Percentiles rank a stretch among this genome's conserved stretches.
Conservation (phyloP, 2,329 filamentous ascomycete species). For the Colletotrichum sp. region DNA sequence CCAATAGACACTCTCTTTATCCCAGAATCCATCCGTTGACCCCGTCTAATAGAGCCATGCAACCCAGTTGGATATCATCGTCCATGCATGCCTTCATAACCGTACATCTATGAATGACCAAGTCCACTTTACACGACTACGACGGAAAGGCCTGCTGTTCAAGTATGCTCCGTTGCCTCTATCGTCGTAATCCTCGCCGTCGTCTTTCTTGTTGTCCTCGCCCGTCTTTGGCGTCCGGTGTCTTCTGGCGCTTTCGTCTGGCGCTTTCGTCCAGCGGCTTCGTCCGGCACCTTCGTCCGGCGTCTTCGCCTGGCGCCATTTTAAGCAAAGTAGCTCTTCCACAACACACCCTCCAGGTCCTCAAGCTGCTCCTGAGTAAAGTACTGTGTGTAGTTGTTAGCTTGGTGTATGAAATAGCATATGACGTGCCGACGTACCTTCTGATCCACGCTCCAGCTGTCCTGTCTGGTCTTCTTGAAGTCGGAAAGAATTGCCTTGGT, state of each 20-base stretch:
- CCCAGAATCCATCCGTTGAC: neutral
- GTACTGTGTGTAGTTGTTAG: slow-evolving; percentile 51
- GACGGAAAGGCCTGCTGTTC: neutral
- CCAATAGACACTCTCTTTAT: neutral
- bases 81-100: neutral
- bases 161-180: neutral
- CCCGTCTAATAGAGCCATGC: slow-evolving; percentile 2
- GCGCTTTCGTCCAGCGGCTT: too few relatives aligned
- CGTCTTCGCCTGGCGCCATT: too few relatives aligned
- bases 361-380: slow-evolving; percentile 94
- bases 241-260: too few relatives aligned
- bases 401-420: slow-evolving; percentile 29
- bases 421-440: slow-evolving; percentile 69
- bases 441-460: slow-evolving; percentile 97
- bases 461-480: slow-evolving; percentile 99
- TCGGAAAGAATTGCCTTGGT: slow-evolving; percentile 94
- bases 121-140: neutral
- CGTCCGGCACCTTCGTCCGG: too few relatives aligned
- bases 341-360: slow-evolving; percentile 92
- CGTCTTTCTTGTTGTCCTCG: neutral
- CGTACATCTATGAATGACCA: neutral
- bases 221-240: neutral
- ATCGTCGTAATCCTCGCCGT: neutral
- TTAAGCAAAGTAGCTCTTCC: slow-evolving; percentile 99
- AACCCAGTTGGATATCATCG: slow-evolving; percentile 10